Base-by-base conservation (phyloP, 257 asterid genomes). In the Plantago ovata region DNA sequence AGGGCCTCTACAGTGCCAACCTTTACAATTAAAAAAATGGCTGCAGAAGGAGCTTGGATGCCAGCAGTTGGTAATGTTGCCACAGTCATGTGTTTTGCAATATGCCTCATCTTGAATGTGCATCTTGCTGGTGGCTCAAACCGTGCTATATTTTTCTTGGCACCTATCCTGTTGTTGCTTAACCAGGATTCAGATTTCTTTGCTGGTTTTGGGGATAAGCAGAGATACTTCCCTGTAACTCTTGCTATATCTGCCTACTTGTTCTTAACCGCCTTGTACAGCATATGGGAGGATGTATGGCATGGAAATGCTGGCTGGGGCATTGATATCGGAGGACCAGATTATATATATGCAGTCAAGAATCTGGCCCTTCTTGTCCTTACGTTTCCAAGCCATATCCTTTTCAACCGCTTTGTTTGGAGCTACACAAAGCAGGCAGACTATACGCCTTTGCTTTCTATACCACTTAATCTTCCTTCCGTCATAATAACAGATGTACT, bases 1-100 rank as follows among this genome's bases (percentile, higher is more conserved):
- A 70, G 94, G 74, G 94, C 92, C 33, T 84, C 95, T 12, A 65
- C 88, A 10, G 77, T 72, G 61, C 86, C 96, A 47, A 64, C 77
- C 56, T 93, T 93, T 61, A 82, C 96, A 28, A 89, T 86, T 51
- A 81, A 84, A 69, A 77, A 77, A 41, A 84, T 89, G 78, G 84
- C 90, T 62, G 89, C 92, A 5, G 97, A 89, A 73, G 99, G 97
- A 62, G 96, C 96, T 16, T 93, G 99, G 99, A 93, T 93, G 99
- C 95, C 99, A 23, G 97, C 99, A 43, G 96, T 93, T 28, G 99
- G 99, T 57, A 93, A 93, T 28, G 96, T 93, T 54, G 95, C 99
- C 60, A 93, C 97, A 1, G 68, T 93, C 16, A 67, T 93, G 92
- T 86, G 96, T 76, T 93, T 93, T 60, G 86, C 88, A 0, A 81